Percentiles rank a stretch among this genome's conserved stretches.
Conservation (phyloP, 2,329 filamentous ascomycete species). For the Penicillium sp. region DNA sequence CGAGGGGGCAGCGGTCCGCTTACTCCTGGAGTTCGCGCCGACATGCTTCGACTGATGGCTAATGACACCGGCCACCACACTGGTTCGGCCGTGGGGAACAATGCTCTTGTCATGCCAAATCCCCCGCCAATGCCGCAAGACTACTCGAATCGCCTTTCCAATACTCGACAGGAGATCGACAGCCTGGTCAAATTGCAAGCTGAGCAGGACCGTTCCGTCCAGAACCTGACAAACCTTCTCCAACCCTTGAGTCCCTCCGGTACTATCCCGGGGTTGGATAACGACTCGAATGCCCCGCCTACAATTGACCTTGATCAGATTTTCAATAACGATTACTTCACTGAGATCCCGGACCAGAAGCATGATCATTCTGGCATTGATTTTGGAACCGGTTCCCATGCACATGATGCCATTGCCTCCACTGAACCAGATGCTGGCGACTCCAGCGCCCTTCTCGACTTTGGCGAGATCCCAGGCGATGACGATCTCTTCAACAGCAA, state of each 20-base stretch:
- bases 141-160: slow-evolving; percentile 59
- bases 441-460: slow-evolving; percentile 51
- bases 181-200: slow-evolving; percentile 78
- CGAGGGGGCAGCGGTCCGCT: slow-evolving; percentile 51
- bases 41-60: slow-evolving; percentile 56
- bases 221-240: slow-evolving; percentile 74
- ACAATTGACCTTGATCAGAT: slow-evolving; percentile 64
- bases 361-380: slow-evolving; percentile 30
- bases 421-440: slow-evolving; percentile 37
- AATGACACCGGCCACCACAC: slow-evolving; percentile 53
- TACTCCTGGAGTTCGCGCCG: slow-evolving; percentile 54
- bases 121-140: slow-evolving; percentile 61
- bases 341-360: slow-evolving; percentile 46
- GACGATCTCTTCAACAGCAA: slow-evolving; percentile 42
- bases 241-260: slow-evolving; percentile 82
- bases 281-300: slow-evolving; percentile 48
- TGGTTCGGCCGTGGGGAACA: slow-evolving; percentile 53
- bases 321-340: slow-evolving; percentile 64
- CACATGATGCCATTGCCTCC: slow-evolving; percentile 27
- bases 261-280: slow-evolving; percentile 72
- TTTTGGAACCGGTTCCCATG: slow-evolving; percentile 25
- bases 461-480: slow-evolving; percentile 45
- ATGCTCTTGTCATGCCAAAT: slow-evolving; percentile 62
- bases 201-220: slow-evolving; percentile 77
- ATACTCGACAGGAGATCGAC: slow-evolving; percentile 77